phyloP scores from a whole-genome alignment of 176 grass and related monocot genomes.

The Oryza glaberrima region DNA sequence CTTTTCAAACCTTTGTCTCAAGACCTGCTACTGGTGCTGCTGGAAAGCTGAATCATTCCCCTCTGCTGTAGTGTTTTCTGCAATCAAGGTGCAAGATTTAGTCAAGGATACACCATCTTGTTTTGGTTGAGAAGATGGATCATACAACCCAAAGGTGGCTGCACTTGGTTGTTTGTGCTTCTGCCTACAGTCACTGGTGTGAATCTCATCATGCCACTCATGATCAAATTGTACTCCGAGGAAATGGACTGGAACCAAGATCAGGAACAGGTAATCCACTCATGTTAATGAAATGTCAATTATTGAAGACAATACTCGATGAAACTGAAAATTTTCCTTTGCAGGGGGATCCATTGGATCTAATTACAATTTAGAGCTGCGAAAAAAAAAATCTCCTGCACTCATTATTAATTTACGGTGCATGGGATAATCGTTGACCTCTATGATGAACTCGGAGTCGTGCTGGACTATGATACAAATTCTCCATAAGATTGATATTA shows the following conservation, averaged over 20 bases:
- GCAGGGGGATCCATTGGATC: background rate
- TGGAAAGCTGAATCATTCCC: background rate
- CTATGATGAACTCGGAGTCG: background rate
- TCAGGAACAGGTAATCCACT: background rate
- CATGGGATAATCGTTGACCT: background rate
- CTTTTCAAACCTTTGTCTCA: conserved; percentile 22
- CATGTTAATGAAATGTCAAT: background rate
- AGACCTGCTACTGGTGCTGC: background rate
- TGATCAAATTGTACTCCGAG: background rate
- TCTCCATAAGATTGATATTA: background rate
- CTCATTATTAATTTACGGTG: background rate
- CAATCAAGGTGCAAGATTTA: conserved; percentile 4
- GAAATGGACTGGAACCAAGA: background rate
- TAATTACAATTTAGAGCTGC: background rate
- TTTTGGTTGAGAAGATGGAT: background rate
- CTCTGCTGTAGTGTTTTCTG: background rate
- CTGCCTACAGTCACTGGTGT: background rate
- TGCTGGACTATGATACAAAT: background rate
- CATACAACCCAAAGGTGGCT: background rate
- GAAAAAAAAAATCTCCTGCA: background rate
- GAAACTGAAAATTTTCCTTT: background rate
- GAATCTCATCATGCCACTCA: background rate
- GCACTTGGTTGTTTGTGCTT: background rate
- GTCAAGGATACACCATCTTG: background rate
- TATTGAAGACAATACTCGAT: background rate